Evolutionary conservation across 768 basidiomycete genomes (phyloP).

Genomic region (Chalciporus pseudorubinellus): DNA sequence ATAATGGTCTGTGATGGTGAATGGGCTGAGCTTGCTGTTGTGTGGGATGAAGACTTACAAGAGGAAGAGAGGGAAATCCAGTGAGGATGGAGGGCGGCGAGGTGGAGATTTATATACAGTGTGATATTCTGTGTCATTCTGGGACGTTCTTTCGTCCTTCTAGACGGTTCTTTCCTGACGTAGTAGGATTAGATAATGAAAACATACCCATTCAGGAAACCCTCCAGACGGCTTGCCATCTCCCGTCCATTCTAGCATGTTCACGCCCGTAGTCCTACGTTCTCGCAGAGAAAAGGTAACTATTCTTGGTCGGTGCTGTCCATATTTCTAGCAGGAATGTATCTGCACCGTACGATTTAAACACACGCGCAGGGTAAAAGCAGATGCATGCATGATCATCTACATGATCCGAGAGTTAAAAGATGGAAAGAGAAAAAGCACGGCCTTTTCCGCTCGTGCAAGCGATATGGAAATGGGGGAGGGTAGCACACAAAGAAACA

Average conservation of each 20-base stretch:
- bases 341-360: slow-evolving; percentile 22
- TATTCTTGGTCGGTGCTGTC: slow-evolving; percentile 12
- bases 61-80: slow-evolving; percentile 7
- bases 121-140: slow-evolving; percentile 30
- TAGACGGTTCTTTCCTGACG: slow-evolving; percentile 34
- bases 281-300: background rate
- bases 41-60: slow-evolving; percentile 23
- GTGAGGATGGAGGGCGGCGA: slow-evolving; percentile 4
- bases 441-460: slow-evolving; percentile 17
- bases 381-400: slow-evolving; percentile 27
- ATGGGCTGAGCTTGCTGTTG: slow-evolving; percentile 1
- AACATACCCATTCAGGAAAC: slow-evolving; percentile 11
- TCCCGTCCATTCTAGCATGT: background rate
- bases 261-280: background rate
- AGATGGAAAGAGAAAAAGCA: slow-evolving; percentile 12
- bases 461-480: slow-evolving; percentile 8
- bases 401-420: slow-evolving; percentile 23
- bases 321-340: slow-evolving; percentile 27
- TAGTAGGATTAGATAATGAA: slow-evolving; percentile 34
- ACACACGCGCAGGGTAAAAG: slow-evolving; percentile 16
- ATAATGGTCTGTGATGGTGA: slow-evolving; percentile 3
- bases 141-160: slow-evolving; percentile 34
- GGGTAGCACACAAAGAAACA: slow-evolving; percentile 19
- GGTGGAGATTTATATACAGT: slow-evolving; percentile 29
- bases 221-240: background rate